Evolutionary conservation across 2,329 filamentous ascomycete genomes (phyloP).

Genomic region (Aspergillus sp.): DNA sequence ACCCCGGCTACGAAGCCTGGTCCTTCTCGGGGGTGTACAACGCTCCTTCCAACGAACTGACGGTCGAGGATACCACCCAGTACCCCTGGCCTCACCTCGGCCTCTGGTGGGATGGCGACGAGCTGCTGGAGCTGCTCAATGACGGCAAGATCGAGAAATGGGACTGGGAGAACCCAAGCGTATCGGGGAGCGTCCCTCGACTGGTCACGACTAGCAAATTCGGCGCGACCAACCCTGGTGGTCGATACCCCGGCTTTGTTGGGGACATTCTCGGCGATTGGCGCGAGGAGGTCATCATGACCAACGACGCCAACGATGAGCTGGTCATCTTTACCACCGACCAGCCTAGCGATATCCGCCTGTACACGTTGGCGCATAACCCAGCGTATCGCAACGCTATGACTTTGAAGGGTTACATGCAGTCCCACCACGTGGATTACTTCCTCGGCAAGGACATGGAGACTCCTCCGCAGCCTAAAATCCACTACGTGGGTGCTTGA

Average conservation of each 20-base stretch:
- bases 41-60: not conserved
- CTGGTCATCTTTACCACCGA: slow-evolving; percentile 8
- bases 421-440: not conserved
- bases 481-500: too few relatives aligned
- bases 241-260: not conserved
- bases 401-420: slow-evolving; percentile 5
- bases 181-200: not conserved
- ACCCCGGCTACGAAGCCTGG: slow-evolving; percentile 1
- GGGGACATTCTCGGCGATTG: slow-evolving; percentile 9
- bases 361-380: slow-evolving; percentile 6
- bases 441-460: not conserved
- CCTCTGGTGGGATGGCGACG: slow-evolving; percentile 5
- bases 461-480: not conserved
- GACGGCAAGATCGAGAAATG: slow-evolving; percentile 3
- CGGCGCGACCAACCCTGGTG: not conserved
- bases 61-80: not conserved
- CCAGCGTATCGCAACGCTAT: slow-evolving; percentile 5
- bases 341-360: not conserved
- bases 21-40: slow-evolving; percentile 5
- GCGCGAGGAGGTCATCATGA: slow-evolving; percentile 4
- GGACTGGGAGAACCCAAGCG: not conserved
- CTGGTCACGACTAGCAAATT: not conserved
- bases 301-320: not conserved
- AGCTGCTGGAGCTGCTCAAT: slow-evolving; percentile 3
- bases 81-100: slow-evolving; percentile 4